These are phyloP conservation scores for Hermanozyma aechmeae DNA, from an alignment of 805 yeast species.

Conservation along the genomic window DNA sequence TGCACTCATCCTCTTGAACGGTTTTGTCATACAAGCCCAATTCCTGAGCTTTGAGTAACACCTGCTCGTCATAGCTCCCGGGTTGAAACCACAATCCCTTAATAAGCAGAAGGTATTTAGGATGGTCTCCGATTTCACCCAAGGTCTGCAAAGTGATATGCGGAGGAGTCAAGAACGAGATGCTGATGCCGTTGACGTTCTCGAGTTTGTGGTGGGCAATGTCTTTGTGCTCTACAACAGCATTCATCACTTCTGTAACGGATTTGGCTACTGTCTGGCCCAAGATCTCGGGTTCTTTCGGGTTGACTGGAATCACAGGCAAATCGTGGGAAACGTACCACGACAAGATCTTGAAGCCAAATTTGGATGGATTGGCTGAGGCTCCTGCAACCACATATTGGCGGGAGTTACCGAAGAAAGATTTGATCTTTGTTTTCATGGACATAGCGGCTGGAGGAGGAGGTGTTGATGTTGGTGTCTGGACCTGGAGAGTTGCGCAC, in stretches of 20 bases:
- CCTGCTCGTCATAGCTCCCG: conserved; percentile 54
- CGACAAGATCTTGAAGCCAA: conserved; percentile 56
- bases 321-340: conserved; percentile 58
- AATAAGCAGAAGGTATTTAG: conserved; percentile 28
- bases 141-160: conserved; percentile 34
- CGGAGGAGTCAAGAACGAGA: conserved; percentile 75
- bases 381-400: conserved; percentile 68
- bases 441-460: conserved; percentile 17
- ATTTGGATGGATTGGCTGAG: conserved; percentile 50
- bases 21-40: conserved; percentile 23
- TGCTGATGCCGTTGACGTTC: conserved; percentile 36
- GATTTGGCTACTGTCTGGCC: conserved; percentile 29
- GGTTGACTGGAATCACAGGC: conserved; percentile 61
- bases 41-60: conserved; percentile 32
- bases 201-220: conserved; percentile 17
- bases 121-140: conserved; percentile 27
- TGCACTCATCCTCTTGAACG: conserved; percentile 52
- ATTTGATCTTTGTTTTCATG: conserved; percentile 25
- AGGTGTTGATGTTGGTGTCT: background rate
- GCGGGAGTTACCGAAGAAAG: conserved; percentile 45
- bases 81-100: conserved; percentile 79
- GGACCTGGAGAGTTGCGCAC: no score
- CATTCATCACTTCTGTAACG: conserved; percentile 18
- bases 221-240: conserved; percentile 10
- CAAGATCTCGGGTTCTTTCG: conserved; percentile 39